phyloP scores from a whole-genome alignment of 1,139 yeast species.

The Scheffersomyces titani region DNA sequence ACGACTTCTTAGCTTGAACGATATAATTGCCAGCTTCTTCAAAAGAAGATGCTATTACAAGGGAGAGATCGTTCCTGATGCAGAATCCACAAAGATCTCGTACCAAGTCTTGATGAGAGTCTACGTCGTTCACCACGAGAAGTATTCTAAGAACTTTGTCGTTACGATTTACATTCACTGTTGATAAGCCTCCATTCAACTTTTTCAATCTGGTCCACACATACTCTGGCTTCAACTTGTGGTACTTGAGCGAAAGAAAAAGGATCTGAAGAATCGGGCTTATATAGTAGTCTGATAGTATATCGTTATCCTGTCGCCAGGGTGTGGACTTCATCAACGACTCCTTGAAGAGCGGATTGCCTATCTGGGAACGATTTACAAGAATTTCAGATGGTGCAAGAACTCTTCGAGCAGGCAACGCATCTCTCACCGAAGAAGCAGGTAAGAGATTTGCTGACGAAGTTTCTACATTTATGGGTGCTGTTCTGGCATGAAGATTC shows the following conservation, averaged over 20 bases:
- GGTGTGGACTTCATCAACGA: constrained; percentile 40
- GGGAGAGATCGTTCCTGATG: constrained; percentile 66
- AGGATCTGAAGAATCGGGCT: constrained; percentile 66
- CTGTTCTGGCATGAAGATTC: background rate
- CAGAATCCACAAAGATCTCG: constrained; percentile 72
- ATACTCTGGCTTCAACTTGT: constrained; percentile 86
- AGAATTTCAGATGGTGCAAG: constrained; percentile 26
- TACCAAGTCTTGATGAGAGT: constrained; percentile 67
- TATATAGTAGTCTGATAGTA: constrained; percentile 65
- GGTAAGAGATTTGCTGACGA: background rate
- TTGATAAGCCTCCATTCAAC: constrained; percentile 24
- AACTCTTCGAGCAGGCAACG: constrained; percentile 6
- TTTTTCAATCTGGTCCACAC: constrained; percentile 69
- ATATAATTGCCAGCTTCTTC: constrained; percentile 87
- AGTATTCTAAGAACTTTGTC: constrained; percentile 60
- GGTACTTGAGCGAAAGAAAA: constrained; percentile 78
- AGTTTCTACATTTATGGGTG: background rate
- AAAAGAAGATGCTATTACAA: constrained; percentile 77
- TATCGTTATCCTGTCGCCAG: constrained; percentile 36
- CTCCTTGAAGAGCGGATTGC: constrained; percentile 43
- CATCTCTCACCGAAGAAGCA: background rate
- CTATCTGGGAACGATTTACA: constrained; percentile 40
- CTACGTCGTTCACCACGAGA: constrained; percentile 77
- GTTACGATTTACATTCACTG: constrained; percentile 18
- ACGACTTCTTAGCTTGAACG: constrained; percentile 51